Conservation (phyloP, 352 stramenopile genomes). For the Pythium chondricola region DNA sequence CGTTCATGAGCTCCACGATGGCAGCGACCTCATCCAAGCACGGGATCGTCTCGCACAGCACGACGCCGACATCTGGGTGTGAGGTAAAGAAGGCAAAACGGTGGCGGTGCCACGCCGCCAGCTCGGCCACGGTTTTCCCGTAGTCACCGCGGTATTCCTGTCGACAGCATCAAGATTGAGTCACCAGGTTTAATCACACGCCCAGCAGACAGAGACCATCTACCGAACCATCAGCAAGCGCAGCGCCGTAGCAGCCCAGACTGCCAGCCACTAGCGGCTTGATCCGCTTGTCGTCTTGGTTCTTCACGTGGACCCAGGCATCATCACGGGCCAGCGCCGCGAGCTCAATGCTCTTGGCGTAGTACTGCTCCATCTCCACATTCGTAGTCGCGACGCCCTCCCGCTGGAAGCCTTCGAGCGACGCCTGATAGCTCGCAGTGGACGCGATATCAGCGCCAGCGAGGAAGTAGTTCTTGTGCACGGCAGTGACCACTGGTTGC, state of each 20-base stretch:
- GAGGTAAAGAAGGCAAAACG: constrained; percentile 64
- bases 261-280: constrained; percentile 76
- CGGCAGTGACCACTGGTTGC: constrained; percentile 51
- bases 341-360: constrained; percentile 73
- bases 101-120: constrained; percentile 72
- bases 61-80: constrained; percentile 49
- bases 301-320: constrained; percentile 40
- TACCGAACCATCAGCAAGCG: constrained; percentile 78
- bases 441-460: constrained; percentile 74
- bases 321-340: constrained; percentile 53
- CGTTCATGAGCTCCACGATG: constrained; percentile 72
- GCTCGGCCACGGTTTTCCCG: constrained; percentile 47
- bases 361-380: constrained; percentile 51
- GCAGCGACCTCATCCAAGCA: constrained; percentile 77
- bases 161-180: constrained; percentile 1
- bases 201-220: constrained; percentile 5
- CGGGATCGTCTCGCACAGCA: constrained; percentile 85
- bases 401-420: constrained; percentile 71
- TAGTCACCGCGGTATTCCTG: constrained; percentile 87
- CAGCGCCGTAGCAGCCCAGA: constrained; percentile 82
- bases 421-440: constrained; percentile 84
- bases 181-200: neutral
- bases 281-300: constrained; percentile 27
- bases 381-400: constrained; percentile 38
- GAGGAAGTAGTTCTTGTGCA: constrained; percentile 72